Evolutionary conservation across 176 grass and related monocot species (phyloP), one percentile per base, ranked within the genome.

Genomic region (Triticum monococcum): DNA sequence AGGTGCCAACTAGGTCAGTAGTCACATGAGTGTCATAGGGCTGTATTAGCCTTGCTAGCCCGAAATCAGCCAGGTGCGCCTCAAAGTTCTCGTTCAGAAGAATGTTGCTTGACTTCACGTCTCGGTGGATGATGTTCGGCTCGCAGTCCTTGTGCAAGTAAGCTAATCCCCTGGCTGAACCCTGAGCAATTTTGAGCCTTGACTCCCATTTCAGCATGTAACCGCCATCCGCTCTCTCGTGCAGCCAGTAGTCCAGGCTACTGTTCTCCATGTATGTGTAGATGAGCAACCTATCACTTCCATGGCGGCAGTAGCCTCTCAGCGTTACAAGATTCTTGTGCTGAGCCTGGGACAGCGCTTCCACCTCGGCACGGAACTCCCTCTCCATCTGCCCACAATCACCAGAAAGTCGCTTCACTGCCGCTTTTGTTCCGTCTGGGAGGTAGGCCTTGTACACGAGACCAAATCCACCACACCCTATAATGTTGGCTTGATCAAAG

Each of bases 371-470:
- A 26, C 81, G 96, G 81, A 98, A 98, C 85, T 98, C 96, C 75
- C 96, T 93, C 83, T 98, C 96, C 96, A 98, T 95, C 83, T 98
- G 96, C 54, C 93, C 90, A 2, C 86, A 98, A 48, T 98, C 96
- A 80, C 96, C 96, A 35, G 96, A 98, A 61, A 98, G 96, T 75
- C 93, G 92, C 89, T 98, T 98, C 69, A 98, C 91, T 35, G 96
- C 96, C 1, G 89, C 93, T 85, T 98, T 95, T 3, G 93, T 91
- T 40, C 96, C 96, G 54, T 98, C 90, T 3, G 91, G 91, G 46
- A 98, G 92, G 77, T 95, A 95, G 63, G 96, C 96, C 93, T 95
- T 98, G 90, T 98, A 98, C 24, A 98, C 96, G 37, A 98, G 85
- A 40, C 96, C 96, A 83, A 98, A 98, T 9, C 96, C 93, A 16